These are phyloP conservation scores for Breynia disticha DNA, from an alignment of 441 rosid genomes.

Conservation along the genomic window DNA sequence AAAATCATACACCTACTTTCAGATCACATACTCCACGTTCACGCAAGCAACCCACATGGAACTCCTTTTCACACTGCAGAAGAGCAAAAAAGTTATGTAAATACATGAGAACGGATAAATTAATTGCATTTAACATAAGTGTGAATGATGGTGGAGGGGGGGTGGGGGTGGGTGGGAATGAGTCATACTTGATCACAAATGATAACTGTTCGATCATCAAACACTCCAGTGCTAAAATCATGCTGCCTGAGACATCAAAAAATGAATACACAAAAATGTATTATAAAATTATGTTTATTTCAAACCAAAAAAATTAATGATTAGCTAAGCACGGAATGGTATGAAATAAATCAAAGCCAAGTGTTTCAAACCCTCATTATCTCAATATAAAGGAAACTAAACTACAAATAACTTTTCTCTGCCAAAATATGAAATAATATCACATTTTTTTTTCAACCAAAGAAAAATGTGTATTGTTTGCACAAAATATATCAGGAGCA, in stretches of 20 bases:
- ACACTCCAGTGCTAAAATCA: constrained; percentile 62
- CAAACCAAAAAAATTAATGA: constrained; percentile 3
- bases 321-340: neutral
- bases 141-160: too few relatives aligned
- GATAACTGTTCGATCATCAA: constrained; percentile 81
- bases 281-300: neutral
- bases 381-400: neutral
- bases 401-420: too few relatives aligned
- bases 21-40: constrained; percentile 60
- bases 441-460: neutral
- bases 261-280: constrained; percentile 2
- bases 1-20: constrained; percentile 43
- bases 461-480: neutral
- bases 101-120: too few relatives aligned
- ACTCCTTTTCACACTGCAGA: constrained; percentile 89
- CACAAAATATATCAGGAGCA: constrained; percentile 2
- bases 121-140: too few relatives aligned
- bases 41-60: constrained; percentile 92
- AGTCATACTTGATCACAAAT: constrained; percentile 85
- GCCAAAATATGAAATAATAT: neutral
- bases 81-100: constrained; percentile 11
- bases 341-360: too few relatives aligned
- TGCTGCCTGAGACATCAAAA: constrained; percentile 44
- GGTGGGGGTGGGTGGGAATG: constrained; percentile 2
- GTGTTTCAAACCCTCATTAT: too few relatives aligned